phyloP scores from a whole-genome alignment of 1,139 yeast genomes.

The Candida neerlandica region DNA sequence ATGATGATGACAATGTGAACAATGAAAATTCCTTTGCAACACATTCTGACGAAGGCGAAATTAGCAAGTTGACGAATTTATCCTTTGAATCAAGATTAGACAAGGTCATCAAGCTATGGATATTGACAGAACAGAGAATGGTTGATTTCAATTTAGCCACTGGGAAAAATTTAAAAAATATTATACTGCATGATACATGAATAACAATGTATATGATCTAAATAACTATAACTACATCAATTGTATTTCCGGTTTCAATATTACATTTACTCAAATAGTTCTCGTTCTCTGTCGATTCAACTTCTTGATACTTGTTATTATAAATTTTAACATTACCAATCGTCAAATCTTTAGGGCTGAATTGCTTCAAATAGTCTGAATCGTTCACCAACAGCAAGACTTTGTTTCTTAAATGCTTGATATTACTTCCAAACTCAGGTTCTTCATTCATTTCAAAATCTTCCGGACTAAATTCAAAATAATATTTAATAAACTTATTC shows the following conservation, averaged over 20 bases:
- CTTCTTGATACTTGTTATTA: constrained; percentile 31
- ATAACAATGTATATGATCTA: background rate
- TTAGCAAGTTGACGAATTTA: constrained; percentile 26
- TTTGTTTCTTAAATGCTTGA: constrained; percentile 60
- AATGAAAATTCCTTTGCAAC: constrained; percentile 3
- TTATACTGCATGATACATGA: background rate
- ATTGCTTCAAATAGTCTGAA: constrained; percentile 45
- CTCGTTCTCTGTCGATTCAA: constrained; percentile 34
- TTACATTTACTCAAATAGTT: constrained; percentile 60
- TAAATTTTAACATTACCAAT: constrained; percentile 30
- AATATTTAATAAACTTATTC: constrained; percentile 53
- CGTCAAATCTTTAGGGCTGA: constrained; percentile 18
- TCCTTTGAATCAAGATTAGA: constrained; percentile 53
- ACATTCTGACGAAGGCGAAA: constrained; percentile 29
- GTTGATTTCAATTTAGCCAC: constrained; percentile 38
- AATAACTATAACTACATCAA: constrained; percentile 47
- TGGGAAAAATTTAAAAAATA: constrained; percentile 25
- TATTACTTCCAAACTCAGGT: constrained; percentile 71
- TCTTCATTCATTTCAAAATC: constrained; percentile 62
- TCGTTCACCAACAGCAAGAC: constrained; percentile 54
- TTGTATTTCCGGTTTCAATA: constrained; percentile 68
- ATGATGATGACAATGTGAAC: background rate
- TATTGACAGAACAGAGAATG: constrained; percentile 58
- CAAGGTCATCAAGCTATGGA: constrained; percentile 60
- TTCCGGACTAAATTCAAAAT: constrained; percentile 79